Percentiles rank a stretch among this genome's conserved stretches.
Evolutionary conservation across 2,329 filamentous ascomycete genomes (phyloP).

Genomic region (Cercospora beticola): DNA sequence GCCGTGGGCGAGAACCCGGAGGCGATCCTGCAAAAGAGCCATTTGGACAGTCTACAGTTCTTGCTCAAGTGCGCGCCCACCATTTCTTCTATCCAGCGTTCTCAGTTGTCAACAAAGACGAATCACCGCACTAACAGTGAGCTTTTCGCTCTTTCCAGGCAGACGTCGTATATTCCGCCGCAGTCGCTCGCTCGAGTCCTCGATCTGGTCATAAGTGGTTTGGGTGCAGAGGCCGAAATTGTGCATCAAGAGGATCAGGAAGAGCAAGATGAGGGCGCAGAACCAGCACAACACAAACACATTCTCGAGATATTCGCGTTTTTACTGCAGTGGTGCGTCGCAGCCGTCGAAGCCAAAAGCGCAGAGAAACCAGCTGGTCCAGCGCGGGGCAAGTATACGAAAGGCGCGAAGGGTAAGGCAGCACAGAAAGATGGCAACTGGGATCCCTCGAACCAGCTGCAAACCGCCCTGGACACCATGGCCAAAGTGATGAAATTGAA

Average conservation of each 20-base stretch:
- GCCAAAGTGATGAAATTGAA: conserved; percentile 93
- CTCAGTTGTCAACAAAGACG: conserved; percentile 34
- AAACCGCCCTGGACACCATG: conserved; percentile 88
- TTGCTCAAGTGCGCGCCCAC: conserved; percentile 85
- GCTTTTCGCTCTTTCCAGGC: conserved; percentile 67
- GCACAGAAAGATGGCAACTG: conserved; percentile 69
- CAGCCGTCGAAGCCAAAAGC: conserved; percentile 83
- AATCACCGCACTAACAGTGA: conserved; percentile 58
- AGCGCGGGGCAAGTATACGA: conserved; percentile 70
- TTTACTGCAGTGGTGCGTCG: conserved; percentile 89
- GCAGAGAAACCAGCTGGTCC: conserved; percentile 81
- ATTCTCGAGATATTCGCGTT: conserved; percentile 93
- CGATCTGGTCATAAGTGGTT: conserved; percentile 77
- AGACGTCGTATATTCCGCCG: conserved; percentile 73
- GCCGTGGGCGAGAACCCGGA: conserved; percentile 89
- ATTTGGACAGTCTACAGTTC: conserved; percentile 93
- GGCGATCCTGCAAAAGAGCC: conserved; percentile 72
- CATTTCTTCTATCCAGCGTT: conserved; percentile 42
- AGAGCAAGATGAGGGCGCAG: conserved; percentile 50
- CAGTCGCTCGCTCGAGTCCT: conserved; percentile 89
- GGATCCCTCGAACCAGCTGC: conserved; percentile 86
- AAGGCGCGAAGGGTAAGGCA: conserved; percentile 69
- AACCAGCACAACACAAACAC: conserved; percentile 74
- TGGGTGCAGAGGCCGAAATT: conserved; percentile 72
- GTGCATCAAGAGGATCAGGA: conserved; percentile 90